Evolutionary conservation across 306 rosid genomes (phyloP).

Genomic region (Trifolium fragiferum): DNA sequence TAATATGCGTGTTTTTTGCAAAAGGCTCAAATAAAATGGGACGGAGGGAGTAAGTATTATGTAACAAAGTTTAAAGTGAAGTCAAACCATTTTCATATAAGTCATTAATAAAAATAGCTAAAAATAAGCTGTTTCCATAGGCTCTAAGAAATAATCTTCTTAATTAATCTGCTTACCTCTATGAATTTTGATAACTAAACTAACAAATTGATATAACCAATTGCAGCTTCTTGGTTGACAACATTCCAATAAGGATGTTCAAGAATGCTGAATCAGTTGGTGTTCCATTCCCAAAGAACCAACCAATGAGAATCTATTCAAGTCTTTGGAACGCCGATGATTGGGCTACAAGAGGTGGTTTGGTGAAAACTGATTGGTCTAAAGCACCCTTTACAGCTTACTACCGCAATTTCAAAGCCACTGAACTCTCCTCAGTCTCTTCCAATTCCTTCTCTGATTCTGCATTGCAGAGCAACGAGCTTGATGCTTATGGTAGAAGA

Average conservation of each 20-base stretch:
- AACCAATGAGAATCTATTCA: constrained; percentile 63
- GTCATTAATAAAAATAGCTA: too few species aligned
- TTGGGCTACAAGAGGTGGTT: constrained; percentile 90
- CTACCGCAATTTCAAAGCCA: constrained; percentile 71
- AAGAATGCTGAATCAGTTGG: constrained; percentile 2
- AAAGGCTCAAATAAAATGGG: too few species aligned
- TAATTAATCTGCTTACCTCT: too few species aligned
- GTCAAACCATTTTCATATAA: too few species aligned
- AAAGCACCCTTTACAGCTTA: constrained; percentile 84
- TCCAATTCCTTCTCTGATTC: constrained; percentile 50
- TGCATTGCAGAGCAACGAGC: constrained; percentile 56
- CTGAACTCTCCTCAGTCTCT: constrained; percentile 39
- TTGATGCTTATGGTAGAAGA: constrained; percentile 72
- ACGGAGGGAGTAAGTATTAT: too few species aligned
- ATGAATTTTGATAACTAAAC: constrained; percentile 15
- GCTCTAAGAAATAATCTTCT: too few species aligned
- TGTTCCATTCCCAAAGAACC: constrained; percentile 64
- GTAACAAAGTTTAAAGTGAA: too few species aligned
- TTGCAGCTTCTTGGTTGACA: not conserved
- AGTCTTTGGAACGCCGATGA: constrained; percentile 86
- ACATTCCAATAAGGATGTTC: not conserved
- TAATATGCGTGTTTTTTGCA: too few species aligned
- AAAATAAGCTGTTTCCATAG: too few species aligned
- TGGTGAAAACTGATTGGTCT: constrained; percentile 50
- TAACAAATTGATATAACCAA: not conserved